These are phyloP conservation scores for Flaveria ramosissima DNA, from an alignment of 129 eudicot species.

Conservation along the genomic window DNA sequence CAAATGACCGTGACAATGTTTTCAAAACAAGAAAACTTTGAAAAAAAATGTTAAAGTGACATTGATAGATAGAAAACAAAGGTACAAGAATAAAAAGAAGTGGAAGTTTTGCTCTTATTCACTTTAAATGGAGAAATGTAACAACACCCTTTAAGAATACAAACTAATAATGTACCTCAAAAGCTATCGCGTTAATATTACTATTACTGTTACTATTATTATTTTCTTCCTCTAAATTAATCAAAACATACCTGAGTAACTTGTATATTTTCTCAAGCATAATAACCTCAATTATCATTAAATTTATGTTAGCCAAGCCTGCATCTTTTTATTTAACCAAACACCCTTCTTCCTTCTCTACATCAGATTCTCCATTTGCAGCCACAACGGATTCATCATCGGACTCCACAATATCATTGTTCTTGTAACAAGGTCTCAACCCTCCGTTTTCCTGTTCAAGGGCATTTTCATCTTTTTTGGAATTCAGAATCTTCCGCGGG, in stretches of 20 bases:
- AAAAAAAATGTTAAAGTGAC: neutral
- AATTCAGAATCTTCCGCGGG: slow-evolving; percentile 19
- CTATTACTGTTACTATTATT: neutral
- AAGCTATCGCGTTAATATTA: slow-evolving; percentile 5
- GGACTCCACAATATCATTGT: slow-evolving; percentile 10
- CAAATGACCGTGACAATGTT: neutral
- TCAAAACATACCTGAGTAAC: slow-evolving; percentile 21
- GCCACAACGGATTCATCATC: slow-evolving; percentile 9
- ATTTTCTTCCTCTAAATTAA: slow-evolving; percentile 18
- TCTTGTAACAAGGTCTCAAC: slow-evolving; percentile 2
- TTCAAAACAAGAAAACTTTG: neutral
- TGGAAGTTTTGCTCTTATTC: neutral
- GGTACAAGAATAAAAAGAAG: neutral
- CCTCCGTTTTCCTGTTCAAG: slow-evolving; percentile 3
- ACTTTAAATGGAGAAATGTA: neutral
- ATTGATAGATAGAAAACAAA: neutral
- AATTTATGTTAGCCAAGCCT: slow-evolving; percentile 18
- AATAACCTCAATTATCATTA: slow-evolving; percentile 22
- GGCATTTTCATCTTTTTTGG: slow-evolving; percentile 28
- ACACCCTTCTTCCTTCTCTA: slow-evolving; percentile 13
- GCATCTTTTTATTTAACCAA: neutral
- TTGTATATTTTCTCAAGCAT: slow-evolving; percentile 27
- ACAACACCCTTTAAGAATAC: neutral
- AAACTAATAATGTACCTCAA: slow-evolving; percentile 10
- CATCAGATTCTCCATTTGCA: slow-evolving; percentile 17